These are phyloP conservation scores for Citrus mangshanensis DNA, from an alignment of 345 rosid genomes.

Conservation along the genomic window DNA sequence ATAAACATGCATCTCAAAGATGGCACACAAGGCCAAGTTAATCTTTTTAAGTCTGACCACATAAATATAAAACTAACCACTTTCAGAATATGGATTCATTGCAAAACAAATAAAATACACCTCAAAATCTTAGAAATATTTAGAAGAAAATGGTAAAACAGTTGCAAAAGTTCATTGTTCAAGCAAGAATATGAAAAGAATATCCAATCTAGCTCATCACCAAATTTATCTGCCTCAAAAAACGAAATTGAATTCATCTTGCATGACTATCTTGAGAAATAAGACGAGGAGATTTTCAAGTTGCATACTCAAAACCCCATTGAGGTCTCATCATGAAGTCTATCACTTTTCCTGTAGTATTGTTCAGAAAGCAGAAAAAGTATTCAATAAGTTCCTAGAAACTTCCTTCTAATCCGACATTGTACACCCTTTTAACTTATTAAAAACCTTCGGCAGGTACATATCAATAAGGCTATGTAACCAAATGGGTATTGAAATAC, in stretches of 20 bases:
- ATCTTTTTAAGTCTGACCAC: not conserved
- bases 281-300: too few relatives aligned
- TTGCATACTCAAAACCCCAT: too few relatives aligned
- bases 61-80: not conserved
- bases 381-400: not conserved
- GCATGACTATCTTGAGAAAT: too few relatives aligned
- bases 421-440: not conserved
- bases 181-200: not conserved
- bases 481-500: slow-evolving; percentile 17
- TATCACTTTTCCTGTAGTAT: not conserved
- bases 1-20: too few relatives aligned
- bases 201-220: too few relatives aligned
- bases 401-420: not conserved
- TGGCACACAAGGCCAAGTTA: too few relatives aligned
- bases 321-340: too few relatives aligned
- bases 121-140: not conserved
- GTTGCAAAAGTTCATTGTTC: not conserved
- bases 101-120: not conserved
- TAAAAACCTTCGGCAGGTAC: too few relatives aligned
- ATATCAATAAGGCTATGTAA: not conserved
- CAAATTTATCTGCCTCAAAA: too few relatives aligned
- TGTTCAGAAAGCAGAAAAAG: not conserved
- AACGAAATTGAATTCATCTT: too few relatives aligned
- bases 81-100: not conserved
- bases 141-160: not conserved